phyloP scores from a whole-genome alignment of 495 filamentous ascomycete genomes.

The Podospora anserina region DNA sequence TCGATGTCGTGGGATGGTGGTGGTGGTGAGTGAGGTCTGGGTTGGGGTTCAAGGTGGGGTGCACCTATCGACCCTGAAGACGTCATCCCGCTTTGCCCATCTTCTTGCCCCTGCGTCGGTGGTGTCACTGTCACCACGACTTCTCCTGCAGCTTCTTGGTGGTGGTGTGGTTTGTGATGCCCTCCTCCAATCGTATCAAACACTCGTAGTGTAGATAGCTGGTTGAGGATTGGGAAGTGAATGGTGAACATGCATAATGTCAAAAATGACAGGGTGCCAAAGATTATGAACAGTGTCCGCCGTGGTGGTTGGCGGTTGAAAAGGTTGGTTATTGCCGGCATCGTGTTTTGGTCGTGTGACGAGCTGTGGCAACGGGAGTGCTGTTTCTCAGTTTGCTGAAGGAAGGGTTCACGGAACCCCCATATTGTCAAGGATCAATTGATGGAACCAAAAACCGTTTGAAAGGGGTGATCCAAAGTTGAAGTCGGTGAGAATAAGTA shows the following conservation, averaged over 20 bases:
- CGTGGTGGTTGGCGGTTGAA: conserved; percentile 3
- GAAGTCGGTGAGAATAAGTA: not conserved
- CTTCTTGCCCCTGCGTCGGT: not conserved
- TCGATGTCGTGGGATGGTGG: not conserved
- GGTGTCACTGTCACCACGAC: conserved; percentile 2
- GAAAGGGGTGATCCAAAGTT: not conserved
- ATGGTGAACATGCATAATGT: conserved; percentile 16
- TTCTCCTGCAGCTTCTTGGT: not conserved
- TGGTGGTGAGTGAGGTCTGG: not conserved
- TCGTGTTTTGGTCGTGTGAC: not conserved
- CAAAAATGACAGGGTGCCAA: conserved; percentile 13
- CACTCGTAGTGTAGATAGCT: not conserved
- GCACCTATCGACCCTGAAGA: not conserved
- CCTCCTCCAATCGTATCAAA: not conserved
- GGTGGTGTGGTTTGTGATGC: conserved; percentile 3
- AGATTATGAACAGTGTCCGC: not conserved
- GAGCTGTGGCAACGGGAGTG: not conserved
- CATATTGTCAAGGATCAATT: conserved; percentile 1
- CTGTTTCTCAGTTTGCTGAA: not conserved
- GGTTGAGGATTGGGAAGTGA: conserved; percentile 8
- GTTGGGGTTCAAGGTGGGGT: conserved; percentile 2
- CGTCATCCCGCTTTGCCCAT: conserved; percentile 2
- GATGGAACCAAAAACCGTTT: not conserved
- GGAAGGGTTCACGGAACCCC: conserved; percentile 7
- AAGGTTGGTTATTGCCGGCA: not conserved